phyloP scores from a whole-genome alignment of 2,329 filamentous ascomycete genomes.

The Byssoonygena ceratinophila region DNA sequence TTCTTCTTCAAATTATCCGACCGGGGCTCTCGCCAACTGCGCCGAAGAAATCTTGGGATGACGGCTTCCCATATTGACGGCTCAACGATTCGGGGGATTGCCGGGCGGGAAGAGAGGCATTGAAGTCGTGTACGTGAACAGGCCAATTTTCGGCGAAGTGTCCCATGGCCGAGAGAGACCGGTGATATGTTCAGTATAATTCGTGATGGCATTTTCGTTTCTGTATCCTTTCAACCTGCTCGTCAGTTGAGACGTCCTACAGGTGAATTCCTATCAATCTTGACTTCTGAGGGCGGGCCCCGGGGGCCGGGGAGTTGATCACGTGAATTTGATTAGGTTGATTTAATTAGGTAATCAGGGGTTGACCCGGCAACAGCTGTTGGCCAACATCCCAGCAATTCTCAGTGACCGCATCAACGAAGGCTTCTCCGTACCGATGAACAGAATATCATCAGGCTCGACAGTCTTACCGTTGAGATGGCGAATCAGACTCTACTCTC shows the following conservation, averaged over 20 bases:
- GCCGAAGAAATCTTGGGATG: constrained; percentile 50
- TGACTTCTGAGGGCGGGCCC: too few species aligned
- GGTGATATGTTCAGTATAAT: background rate
- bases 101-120: constrained; percentile 20
- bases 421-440: background rate
- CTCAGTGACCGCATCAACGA: background rate
- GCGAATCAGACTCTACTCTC: constrained; percentile 17
- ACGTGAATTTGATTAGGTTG: background rate
- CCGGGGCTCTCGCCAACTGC: constrained; percentile 24
- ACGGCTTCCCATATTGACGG: constrained; percentile 58
- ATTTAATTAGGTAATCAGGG: background rate
- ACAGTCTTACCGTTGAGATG: background rate
- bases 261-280: too few species aligned
- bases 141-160: background rate
- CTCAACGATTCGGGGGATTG: constrained; percentile 44
- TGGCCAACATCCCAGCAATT: constrained; percentile 14
- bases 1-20: constrained; percentile 40
- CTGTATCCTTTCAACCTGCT: background rate
- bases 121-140: constrained; percentile 11
- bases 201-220: background rate
- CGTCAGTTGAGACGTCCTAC: background rate
- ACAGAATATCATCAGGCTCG: background rate
- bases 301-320: background rate
- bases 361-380: constrained; percentile 16
- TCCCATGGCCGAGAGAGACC: background rate